These are phyloP conservation scores for Epichloe baconii DNA, from an alignment of 2,329 filamentous ascomycete genomes.

Conservation along the genomic window DNA sequence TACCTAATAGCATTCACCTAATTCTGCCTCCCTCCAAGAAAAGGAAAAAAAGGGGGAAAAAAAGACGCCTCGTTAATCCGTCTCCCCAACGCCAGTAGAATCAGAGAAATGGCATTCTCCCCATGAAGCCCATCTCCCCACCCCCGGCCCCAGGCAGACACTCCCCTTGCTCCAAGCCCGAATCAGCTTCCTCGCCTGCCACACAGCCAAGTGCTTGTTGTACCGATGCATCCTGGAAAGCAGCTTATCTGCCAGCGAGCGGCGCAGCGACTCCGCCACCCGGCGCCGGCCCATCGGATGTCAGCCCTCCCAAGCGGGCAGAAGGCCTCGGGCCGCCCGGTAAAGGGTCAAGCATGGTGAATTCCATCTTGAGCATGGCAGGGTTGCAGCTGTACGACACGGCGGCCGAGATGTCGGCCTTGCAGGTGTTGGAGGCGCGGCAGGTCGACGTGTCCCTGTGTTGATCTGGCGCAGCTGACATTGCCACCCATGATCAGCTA, in stretches of 20 bases:
- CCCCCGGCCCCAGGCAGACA: slow-evolving; percentile 12
- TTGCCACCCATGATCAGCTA: not conserved
- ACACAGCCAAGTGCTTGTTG: slow-evolving; percentile 21
- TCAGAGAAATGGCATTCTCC: slow-evolving; percentile 8
- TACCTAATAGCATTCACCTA: too few relatives aligned
- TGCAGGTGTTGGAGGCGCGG: slow-evolving; percentile 8
- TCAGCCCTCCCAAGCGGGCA: slow-evolving; percentile 16
- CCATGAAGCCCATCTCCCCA: slow-evolving; percentile 13
- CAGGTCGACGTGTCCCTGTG: slow-evolving; percentile 9
- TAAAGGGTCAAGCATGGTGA: slow-evolving; percentile 12
- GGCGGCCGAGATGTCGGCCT: slow-evolving; percentile 11
- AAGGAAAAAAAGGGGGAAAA: too few relatives aligned
- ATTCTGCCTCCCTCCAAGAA: too few relatives aligned
- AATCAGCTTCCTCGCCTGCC: slow-evolving; percentile 15
- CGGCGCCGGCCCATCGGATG: slow-evolving; percentile 12
- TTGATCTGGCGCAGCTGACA: not conserved
- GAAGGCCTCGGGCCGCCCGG: slow-evolving; percentile 9
- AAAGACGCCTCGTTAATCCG: not conserved
- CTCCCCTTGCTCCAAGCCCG: slow-evolving; percentile 14
- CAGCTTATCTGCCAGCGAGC: slow-evolving; percentile 11
- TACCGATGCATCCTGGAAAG: slow-evolving; percentile 15
- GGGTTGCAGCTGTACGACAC: slow-evolving; percentile 16
- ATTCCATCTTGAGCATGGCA: slow-evolving; percentile 16
- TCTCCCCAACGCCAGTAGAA: slow-evolving; percentile 12
- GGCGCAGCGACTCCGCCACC: slow-evolving; percentile 13